phyloP scores from a whole-genome alignment of 1,284 basidiomycete species.

The Leccinum pachyderme region DNA sequence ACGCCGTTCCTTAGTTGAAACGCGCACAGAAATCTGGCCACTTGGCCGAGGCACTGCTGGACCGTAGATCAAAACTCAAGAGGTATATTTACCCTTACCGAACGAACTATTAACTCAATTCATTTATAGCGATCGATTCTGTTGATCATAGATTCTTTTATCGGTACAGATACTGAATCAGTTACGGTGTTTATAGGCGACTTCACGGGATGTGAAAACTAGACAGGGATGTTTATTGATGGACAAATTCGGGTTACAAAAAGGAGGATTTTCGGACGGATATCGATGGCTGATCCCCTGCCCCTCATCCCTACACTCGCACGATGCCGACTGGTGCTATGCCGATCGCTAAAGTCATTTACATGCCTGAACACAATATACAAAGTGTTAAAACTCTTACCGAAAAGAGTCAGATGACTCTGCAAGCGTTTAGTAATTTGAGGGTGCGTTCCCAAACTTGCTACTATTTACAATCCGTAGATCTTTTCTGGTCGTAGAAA shows the following conservation, averaged over 20 bases:
- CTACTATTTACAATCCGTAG: background rate
- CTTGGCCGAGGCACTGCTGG: conserved; percentile 84
- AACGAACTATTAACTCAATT: conserved; percentile 7
- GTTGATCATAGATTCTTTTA: conserved; percentile 37
- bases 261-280: background rate
- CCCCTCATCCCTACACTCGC: background rate
- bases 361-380: conserved; percentile 10
- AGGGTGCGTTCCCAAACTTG: conserved; percentile 9
- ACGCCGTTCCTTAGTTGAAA: conserved; percentile 58
- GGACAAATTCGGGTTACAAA: conserved; percentile 9
- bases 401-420: background rate
- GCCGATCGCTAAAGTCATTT: background rate
- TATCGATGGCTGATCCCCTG: background rate
- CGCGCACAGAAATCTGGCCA: conserved; percentile 85
- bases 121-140: conserved; percentile 58
- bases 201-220: background rate
- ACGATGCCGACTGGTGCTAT: conserved; percentile 1
- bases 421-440: background rate
- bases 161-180: conserved; percentile 10
- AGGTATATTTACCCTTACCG: conserved; percentile 54
- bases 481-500: background rate
- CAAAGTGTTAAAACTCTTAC: background rate
- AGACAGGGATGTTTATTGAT: conserved; percentile 7
- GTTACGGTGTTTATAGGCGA: conserved; percentile 1
- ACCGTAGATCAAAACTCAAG: conserved; percentile 88